Evolutionary conservation across 257 asterid species (phyloP).

Genomic region (Jaltomata sinuosa): DNA sequence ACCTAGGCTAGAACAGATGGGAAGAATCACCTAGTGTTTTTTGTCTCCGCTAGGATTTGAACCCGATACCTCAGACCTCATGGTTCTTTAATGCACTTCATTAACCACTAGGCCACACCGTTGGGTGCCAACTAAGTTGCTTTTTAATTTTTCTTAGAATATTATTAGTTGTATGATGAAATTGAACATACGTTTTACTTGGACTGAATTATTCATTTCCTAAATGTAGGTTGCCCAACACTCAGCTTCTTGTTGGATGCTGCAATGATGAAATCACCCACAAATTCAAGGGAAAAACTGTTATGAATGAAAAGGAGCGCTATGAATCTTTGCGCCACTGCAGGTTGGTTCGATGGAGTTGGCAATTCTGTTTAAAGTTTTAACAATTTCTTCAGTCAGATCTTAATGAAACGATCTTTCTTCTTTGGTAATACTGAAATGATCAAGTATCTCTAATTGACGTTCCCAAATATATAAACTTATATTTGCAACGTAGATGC

Average conservation of each 20-base stretch:
- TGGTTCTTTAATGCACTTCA: too few relatives aligned
- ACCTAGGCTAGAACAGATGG: too few relatives aligned
- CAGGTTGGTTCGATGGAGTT: constrained; percentile 40
- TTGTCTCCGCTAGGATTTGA: too few relatives aligned
- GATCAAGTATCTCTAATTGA: neutral
- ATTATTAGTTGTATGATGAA: neutral
- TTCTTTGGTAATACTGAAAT: neutral
- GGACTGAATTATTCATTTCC: neutral
- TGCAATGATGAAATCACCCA: constrained; percentile 87
- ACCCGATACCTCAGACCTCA: too few relatives aligned
- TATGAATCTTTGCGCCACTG: constrained; percentile 96
- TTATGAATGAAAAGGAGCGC: constrained; percentile 78
- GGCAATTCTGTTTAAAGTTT: neutral
- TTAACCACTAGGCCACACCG: too few relatives aligned
- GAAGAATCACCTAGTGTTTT: too few relatives aligned
- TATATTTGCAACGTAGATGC: neutral
- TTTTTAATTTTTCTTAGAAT: neutral
- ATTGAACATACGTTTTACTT: neutral
- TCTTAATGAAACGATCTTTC: neutral
- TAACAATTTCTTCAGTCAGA: neutral
- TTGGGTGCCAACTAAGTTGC: too few relatives aligned
- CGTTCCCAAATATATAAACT: neutral
- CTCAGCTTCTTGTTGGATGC: constrained; percentile 84
- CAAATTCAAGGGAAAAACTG: constrained; percentile 92
- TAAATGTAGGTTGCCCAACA: constrained; percentile 59